Evolutionary conservation across 2,329 filamentous ascomycete genomes (phyloP).

Genomic region (Colletotrichum euphorbiae): DNA sequence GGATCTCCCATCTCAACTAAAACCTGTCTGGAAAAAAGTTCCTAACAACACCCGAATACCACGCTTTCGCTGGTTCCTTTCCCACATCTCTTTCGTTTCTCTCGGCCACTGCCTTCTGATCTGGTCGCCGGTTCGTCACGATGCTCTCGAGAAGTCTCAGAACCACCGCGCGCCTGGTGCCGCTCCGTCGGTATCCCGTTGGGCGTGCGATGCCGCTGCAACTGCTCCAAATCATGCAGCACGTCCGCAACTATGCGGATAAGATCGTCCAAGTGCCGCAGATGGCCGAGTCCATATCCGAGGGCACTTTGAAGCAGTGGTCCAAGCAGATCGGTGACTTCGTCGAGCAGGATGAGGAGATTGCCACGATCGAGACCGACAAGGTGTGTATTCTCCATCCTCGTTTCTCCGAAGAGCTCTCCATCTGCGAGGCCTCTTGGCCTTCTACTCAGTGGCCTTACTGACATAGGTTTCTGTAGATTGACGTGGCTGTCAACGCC

Average conservation of each 20-base stretch:
- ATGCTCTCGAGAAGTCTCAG: constrained; percentile 60
- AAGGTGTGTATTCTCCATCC: constrained; percentile 71
- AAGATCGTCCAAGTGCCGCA: constrained; percentile 91
- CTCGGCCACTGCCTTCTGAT: neutral
- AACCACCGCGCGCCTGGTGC: constrained; percentile 57
- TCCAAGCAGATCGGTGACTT: constrained; percentile 92
- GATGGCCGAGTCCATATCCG: constrained; percentile 99
- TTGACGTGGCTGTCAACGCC: constrained; percentile 96
- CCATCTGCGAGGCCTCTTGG: neutral
- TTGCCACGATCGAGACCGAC: constrained; percentile 98
- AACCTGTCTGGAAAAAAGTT: too few relatives aligned
- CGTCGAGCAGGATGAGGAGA: constrained; percentile 96
- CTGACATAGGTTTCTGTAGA: constrained; percentile 63
- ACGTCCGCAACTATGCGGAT: constrained; percentile 78
- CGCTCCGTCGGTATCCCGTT: constrained; percentile 54
- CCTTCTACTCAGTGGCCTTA: neutral
- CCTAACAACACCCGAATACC: too few relatives aligned
- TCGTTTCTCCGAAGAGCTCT: neutral
- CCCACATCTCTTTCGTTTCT: too few relatives aligned
- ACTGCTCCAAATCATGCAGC: constrained; percentile 64
- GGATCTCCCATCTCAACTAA: too few relatives aligned
- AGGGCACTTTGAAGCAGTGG: constrained; percentile 96
- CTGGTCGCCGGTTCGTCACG: constrained; percentile 35
- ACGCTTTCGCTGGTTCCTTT: too few relatives aligned
- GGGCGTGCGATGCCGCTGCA: constrained; percentile 48